Conservation (phyloP, 2,329 filamentous ascomycete genomes). For the Xylariales sp. region DNA sequence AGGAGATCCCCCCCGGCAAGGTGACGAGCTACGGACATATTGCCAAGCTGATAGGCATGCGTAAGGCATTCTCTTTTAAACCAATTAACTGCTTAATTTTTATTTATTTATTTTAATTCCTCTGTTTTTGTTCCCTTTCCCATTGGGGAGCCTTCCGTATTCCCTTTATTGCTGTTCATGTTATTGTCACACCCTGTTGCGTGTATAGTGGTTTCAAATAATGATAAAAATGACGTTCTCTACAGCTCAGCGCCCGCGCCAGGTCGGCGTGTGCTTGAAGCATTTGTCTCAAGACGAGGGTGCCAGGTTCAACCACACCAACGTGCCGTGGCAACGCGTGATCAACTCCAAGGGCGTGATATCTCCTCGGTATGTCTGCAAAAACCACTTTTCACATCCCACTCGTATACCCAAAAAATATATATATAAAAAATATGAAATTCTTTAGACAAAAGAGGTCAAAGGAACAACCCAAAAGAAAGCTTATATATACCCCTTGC, state of each 20-base stretch:
- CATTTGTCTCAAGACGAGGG: conserved; percentile 61
- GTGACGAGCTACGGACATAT: conserved; percentile 89
- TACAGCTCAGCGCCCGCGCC: conserved; percentile 68
- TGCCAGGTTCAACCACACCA: conserved; percentile 62
- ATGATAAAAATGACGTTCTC: neutral
- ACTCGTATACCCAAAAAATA: too few species aligned
- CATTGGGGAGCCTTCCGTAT: too few species aligned
- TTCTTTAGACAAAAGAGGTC: too few species aligned
- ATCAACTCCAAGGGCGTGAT: conserved; percentile 85
- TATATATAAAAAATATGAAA: too few species aligned
- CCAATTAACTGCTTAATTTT: neutral
- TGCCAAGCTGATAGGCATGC: conserved; percentile 66
- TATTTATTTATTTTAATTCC: too few species aligned
- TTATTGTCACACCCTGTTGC: too few species aligned
- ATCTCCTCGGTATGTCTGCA: conserved; percentile 62
- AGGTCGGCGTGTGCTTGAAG: conserved; percentile 88
- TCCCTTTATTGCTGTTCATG: too few species aligned
- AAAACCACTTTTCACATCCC: neutral
- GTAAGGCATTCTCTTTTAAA: conserved; percentile 39
- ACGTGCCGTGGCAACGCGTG: conserved; percentile 92
- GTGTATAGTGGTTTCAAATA: too few species aligned
- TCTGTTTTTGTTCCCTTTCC: too few species aligned
- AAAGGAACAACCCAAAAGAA: too few species aligned
- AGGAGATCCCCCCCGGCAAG: conserved; percentile 76
- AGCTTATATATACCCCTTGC: too few species aligned